Evolutionary conservation across 345 rosid species (phyloP), one percentile per base, ranked within the genome.

Genomic region (Gossypium stocksii): DNA sequence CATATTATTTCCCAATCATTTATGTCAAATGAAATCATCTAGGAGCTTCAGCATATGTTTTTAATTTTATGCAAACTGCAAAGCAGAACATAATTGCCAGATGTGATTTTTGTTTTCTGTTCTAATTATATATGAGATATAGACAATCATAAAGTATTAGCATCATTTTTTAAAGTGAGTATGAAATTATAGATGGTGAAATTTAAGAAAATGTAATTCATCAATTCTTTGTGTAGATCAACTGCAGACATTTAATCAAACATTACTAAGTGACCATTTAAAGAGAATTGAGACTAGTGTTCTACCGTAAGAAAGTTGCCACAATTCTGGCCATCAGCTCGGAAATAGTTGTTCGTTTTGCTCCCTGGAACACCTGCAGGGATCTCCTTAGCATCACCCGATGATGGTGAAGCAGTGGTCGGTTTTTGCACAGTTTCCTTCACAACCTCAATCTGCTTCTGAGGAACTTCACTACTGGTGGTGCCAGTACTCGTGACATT

Each of bases 281-380:
- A 66, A 54, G 19, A 64, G 0, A 9, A 69, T 38, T 7, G 41
- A 10, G 27, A 52, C 17, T 48, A 51, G 58, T 56, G 61, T 45
- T 79, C 71, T 86, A 87, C 94, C 64, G 89, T 93, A 79, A 93
- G 77, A 76, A 91, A 91, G 83, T 93, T 93, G 76, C 95, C 85
- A 27, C 89, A 71, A 78, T 93, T 93, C 82, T 82, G 98, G 45
- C 94, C 93, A 56, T 89, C 95, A 14, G 89, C 83, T 0, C 93
- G 89, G 69, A 82, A 81, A 77, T 93, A 88, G 74, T 89, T 93
- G 84, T 91, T 93, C 2, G 85, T 70, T 43, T 81, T 82, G 83
- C 71, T 83, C 65, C 84, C 85, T 16, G 85, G 90, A 76, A 90
- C 81, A 59, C 95, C 91, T 66, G 97, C 95, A 45, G 94, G 92